Base-by-base conservation (phyloP, 768 basidiomycete genomes). In the Holtermanniella nyarrowii region DNA sequence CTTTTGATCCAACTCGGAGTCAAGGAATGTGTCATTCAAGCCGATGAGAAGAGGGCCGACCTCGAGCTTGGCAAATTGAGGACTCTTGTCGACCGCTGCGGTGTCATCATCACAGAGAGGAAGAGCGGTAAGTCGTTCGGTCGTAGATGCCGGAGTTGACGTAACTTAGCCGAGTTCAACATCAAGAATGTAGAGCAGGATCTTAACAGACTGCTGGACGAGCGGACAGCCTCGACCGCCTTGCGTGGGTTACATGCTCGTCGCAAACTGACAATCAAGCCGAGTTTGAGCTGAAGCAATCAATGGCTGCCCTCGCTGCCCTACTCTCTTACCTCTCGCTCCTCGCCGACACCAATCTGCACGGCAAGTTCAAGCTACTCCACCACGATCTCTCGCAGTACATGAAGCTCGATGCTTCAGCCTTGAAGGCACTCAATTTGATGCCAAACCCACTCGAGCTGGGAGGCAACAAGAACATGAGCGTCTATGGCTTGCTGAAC, bases 341-440 rank as follows among this genome's bases (percentile, higher is more conserved):
- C 3, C 75, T 88, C 2, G 75, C 82, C 5, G 87, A 93, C 58
- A 73, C 82, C 4, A 77, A 81, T 2, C 88, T 91, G 61, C 82
- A 84, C 56, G 84, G 82, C 20, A 79, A 82, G 51, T 97, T 83
- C 74, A 81, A 78, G 13, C 77, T 99, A 12, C 79, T 78, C 37
- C 86, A 84, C 0, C 91, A 99, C 65, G 90, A 97, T 66, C 76
- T 99, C 0, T 81, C 85, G 1, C 90, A 87, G 65, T 97, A 84
- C 71, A 95, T 99, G 90, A 84, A 83, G 52, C 79, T 97, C 7
- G 95, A 99, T 67, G 88, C 95, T 1, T 93, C 89, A 56, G 93
- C 95, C 0, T 75, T 97, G 16, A 79, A 85, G 46, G 95, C 95
- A 0, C 74, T 99, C 22, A 88, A 88, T 62, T 74, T 97, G 14